Evolutionary conservation across 192 early-diverging fungal species (phyloP).

Genomic region (Diversispora eburnea): DNA sequence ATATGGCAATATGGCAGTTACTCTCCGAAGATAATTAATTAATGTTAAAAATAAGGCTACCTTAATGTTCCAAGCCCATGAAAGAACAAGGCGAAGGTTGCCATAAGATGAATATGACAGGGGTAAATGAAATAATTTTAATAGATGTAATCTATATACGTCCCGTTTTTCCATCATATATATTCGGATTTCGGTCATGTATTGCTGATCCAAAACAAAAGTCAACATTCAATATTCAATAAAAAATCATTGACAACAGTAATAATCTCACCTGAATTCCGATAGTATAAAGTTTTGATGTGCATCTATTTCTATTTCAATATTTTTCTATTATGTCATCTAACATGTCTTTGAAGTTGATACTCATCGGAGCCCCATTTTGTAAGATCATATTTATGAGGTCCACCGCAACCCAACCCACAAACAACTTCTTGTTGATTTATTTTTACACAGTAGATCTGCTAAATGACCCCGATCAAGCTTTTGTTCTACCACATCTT

Average conservation of each 20-base stretch:
- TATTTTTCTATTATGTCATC: constrained; percentile 25
- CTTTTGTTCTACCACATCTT: no score
- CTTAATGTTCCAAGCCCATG: constrained; percentile 29
- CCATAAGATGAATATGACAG: constrained; percentile 20
- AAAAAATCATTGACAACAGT: neutral
- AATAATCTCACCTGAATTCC: constrained; percentile 18
- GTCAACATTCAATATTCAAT: constrained; percentile 2
- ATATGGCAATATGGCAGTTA: no score
- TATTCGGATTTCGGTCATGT: constrained; percentile 28
- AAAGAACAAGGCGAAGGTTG: constrained; percentile 24
- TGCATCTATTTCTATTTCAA: constrained; percentile 7
- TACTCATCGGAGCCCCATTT: constrained; percentile 13
- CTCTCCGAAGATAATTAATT: no score
- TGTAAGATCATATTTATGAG: constrained; percentile 26
- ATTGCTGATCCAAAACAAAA: constrained; percentile 29
- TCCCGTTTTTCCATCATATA: constrained; percentile 31
- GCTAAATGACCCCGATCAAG: no score
- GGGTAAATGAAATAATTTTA: constrained; percentile 27
- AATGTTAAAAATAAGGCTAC: no score
- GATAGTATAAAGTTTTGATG: constrained; percentile 22
- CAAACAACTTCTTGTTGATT: no score
- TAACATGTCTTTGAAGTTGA: constrained; percentile 25
- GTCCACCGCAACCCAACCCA: no score
- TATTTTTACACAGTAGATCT: no score
- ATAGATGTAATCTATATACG: constrained; percentile 27